These are phyloP conservation scores for Neopestalotiopsis clavispora DNA, from an alignment of 2,329 filamentous ascomycete species.

Conservation along the genomic window DNA sequence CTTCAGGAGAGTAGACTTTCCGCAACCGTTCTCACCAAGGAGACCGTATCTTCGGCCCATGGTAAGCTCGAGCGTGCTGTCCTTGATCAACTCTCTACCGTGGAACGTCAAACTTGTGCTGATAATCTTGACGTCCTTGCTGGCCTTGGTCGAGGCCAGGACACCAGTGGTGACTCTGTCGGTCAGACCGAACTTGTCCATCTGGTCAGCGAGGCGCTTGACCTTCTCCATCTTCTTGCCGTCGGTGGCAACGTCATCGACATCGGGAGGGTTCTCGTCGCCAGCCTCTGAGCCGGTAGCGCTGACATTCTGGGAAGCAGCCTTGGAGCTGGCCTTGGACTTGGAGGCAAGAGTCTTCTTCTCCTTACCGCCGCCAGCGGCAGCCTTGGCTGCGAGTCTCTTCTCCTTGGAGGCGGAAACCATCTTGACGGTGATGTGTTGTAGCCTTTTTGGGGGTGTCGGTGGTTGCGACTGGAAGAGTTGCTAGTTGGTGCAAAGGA, in stretches of 20 bases:
- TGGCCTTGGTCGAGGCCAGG: conserved; percentile 80
- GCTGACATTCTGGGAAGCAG: conserved; percentile 64
- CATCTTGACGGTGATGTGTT: conserved; percentile 52
- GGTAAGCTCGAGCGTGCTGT: conserved; percentile 91
- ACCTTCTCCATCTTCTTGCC: conserved; percentile 79
- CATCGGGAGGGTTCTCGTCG: conserved; percentile 66
- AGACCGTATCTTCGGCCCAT: conserved; percentile 93
- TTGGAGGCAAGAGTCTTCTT: conserved; percentile 76
- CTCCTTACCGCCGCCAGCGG: conserved; percentile 74
- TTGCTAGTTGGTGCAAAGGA: background rate
- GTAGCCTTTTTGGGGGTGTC: background rate
- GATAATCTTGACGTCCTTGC: conserved; percentile 96
- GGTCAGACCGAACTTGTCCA: conserved; percentile 95
- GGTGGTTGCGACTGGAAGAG: conserved; percentile 18
- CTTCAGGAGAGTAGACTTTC: conserved; percentile 97
- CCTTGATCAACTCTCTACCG: conserved; percentile 92
- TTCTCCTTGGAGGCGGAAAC: conserved; percentile 74
- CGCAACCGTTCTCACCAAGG: conserved; percentile 97
- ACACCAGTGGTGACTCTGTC: conserved; percentile 99
- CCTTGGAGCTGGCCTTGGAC: conserved; percentile 72
- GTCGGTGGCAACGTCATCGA: conserved; percentile 73
- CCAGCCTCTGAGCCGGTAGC: conserved; percentile 71
- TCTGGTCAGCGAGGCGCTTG: conserved; percentile 86
- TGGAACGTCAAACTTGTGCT: conserved; percentile 95
- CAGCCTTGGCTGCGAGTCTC: conserved; percentile 73